Base-by-base conservation (phyloP, 331 rosid species). In the Saraca asoca region DNA sequence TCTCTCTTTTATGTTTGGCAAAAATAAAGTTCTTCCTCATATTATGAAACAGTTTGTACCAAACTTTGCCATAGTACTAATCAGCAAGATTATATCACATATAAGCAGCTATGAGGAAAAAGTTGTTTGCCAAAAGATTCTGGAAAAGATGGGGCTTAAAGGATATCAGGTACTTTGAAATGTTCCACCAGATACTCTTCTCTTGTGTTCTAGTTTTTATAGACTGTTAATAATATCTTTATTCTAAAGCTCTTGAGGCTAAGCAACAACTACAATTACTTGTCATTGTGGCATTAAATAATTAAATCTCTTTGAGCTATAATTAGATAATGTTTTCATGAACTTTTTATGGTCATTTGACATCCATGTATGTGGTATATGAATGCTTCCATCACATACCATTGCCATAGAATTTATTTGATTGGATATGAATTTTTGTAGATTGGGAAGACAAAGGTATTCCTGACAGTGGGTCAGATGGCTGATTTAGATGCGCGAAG, bases 121-220 rank as follows among this genome's bases (percentile, higher is more conserved):
- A 74, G 66, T 38, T 54, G 93, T 72, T 13, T 86, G 95, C 81
- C 64, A 76, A 66, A 90, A 77, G 64, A 88, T 94, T 70, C 79
- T 94, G 56, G 96, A 88, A 83, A 86, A 86, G 83, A 79, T 58
- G 72, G 91, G 83, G 68, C 99, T 94, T 75, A 72, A 80, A 81
- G 99, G 99, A 75, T 88, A 85, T 88, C 99, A 94, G 99, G 99
- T 94, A 88, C n/a, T n/a, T n/a, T n/a, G n/a, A n/a, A n/a, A n/a
- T n/a, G n/a, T n/a, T n/a, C n/a, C n/a, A n/a, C n/a, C n/a, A n/a
- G n/a, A n/a, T n/a, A n/a, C n/a, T n/a, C n/a, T n/a, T n/a, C n/a
- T n/a, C n/a, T n/a, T n/a, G n/a, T n/a, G n/a, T n/a, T n/a, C n/a
- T n/a, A n/a, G n/a, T n/a, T n/a, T n/a, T n/a, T n/a, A n/a, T n/a